These are phyloP conservation scores for Phytophthora brassicae DNA, from an alignment of 352 stramenopile genomes.

Conservation along the genomic window DNA sequence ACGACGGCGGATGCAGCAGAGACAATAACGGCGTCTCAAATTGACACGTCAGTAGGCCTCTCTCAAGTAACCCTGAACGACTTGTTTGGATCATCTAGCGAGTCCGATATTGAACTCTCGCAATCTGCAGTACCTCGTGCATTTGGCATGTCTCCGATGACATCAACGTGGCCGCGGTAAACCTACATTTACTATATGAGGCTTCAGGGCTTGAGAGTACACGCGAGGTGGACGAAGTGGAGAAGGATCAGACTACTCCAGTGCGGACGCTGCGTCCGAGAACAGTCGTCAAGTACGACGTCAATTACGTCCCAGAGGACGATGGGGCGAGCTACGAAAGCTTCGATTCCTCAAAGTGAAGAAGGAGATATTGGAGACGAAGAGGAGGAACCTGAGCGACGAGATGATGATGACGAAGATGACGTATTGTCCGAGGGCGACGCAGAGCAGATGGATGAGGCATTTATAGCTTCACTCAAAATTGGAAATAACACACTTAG, in stretches of 20 bases:
- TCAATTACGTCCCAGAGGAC: conserved; percentile 1
- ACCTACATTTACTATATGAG: not conserved
- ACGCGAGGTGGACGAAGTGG: too few species aligned
- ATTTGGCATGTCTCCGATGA: conserved; percentile 7
- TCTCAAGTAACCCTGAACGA: not conserved
- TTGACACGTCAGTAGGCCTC: conserved; percentile 13
- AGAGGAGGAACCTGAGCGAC: too few species aligned
- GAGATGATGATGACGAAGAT: too few species aligned
- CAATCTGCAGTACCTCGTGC: conserved; percentile 7
- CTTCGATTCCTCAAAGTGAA: not conserved
- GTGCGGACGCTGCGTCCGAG: not conserved
- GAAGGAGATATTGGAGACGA: not conserved
- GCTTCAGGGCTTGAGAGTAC: not conserved
- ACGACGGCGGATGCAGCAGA: too few species aligned
- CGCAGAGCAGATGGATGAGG: not conserved
- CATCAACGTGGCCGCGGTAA: not conserved
- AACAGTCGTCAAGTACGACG: not conserved
- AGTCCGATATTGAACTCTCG: conserved; percentile 6
- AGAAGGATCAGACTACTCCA: not conserved
- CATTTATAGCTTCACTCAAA: not conserved
- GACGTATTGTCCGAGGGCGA: not conserved
- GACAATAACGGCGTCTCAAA: too few species aligned
- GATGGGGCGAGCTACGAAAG: not conserved
- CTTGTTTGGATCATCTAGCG: conserved; percentile 5
- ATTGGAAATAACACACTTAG: not conserved